Base-by-base conservation (phyloP, 768 basidiomycete species). In the Amyloporia xantha region DNA sequence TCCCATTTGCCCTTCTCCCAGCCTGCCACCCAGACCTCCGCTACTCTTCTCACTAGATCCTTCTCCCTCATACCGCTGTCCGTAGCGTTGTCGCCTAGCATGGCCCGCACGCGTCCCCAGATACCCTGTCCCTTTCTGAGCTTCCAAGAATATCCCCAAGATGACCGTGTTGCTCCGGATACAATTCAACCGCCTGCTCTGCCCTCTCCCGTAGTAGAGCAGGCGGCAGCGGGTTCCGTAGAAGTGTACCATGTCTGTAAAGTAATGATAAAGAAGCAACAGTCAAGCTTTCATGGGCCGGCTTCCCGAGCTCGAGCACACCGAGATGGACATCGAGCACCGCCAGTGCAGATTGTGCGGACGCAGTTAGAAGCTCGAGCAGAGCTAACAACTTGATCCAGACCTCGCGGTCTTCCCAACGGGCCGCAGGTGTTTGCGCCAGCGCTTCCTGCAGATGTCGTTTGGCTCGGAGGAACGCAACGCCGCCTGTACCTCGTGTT, bases 11-110 rank as follows among this genome's bases (percentile, higher is more conserved):
- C 79, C 59, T 69, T 75, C 63, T 87, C 83, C 87, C 86, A 89
- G n/a, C 82, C 75, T 9, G 81, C 78, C 1, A 87, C 69, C 88
- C 89, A 91, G 0, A 88, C 77, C 56, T 91, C 86, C 53, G 77
- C 72, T 3, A 77, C 66, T 48, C 83, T 68, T 59, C 85, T 69
- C 35, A 72, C 64, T 12, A 90, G 68, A 48, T 72, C 74, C 62
- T 85, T 88, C 49, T 73, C 69, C 47, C 63, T 67, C 7, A 59
- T 65, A 9, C 64, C 66, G 24, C 66, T 71, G 17, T 62, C 56
- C 5, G 40, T 53, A n/a, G 51, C 49, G 5, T 49, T 59, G 46
- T 79, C 79, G 1, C 82, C 78, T 27, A 86, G 56, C 44, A 78
- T 70, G 13, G 68, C 63, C 50, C 83, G 67, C 26, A 90, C 78